phyloP scores from a whole-genome alignment of 2,329 filamentous ascomycete genomes.

The Microascus cirrosus region DNA sequence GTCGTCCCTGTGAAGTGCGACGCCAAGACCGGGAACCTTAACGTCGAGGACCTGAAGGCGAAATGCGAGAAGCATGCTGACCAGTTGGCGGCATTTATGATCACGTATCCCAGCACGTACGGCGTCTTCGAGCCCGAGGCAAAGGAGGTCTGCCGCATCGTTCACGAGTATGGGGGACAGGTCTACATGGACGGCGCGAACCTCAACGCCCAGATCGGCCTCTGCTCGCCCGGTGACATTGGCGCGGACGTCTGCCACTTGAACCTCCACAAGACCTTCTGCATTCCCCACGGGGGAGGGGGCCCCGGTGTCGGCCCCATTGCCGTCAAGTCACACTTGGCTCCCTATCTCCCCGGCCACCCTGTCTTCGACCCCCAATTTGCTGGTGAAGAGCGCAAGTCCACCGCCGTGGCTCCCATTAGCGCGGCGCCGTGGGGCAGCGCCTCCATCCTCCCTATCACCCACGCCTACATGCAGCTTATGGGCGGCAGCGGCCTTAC shows the following conservation, averaged over 20 bases:
- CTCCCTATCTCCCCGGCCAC: conserved; percentile 58
- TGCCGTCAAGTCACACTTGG: conserved; percentile 75
- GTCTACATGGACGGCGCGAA: conserved; percentile 99
- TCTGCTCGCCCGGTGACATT: conserved; percentile 90
- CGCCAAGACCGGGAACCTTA: conserved; percentile 74
- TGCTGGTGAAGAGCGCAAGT: conserved; percentile 14
- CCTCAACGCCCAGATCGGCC: conserved; percentile 97
- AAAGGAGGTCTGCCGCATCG: conserved; percentile 73
- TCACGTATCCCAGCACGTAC: conserved; percentile 92
- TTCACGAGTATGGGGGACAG: conserved; percentile 80
- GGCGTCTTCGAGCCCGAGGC: conserved; percentile 89
- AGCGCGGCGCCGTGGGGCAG: conserved; percentile 79
- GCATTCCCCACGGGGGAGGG: conserved; percentile 90
- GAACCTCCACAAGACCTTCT: conserved; percentile 98
- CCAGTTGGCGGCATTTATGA: conserved; percentile 85
- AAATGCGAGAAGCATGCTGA: conserved; percentile 85
- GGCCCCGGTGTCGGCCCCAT: conserved; percentile 94
- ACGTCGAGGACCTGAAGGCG: conserved; percentile 71
- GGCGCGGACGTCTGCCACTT: conserved; percentile 95
- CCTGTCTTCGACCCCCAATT: background rate
- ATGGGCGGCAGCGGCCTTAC: conserved; percentile 74
- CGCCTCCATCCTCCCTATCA: conserved; percentile 86
- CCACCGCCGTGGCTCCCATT: conserved; percentile 50
- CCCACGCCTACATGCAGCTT: conserved; percentile 89
- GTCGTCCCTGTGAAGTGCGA: conserved; percentile 91